A percentile compares a stretch with the other conserved stretches of the same genome.
These are phyloP conservation scores for Coprinopsis marcescibilis DNA, from an alignment of 768 basidiomycete genomes.

Conservation along the genomic window DNA sequence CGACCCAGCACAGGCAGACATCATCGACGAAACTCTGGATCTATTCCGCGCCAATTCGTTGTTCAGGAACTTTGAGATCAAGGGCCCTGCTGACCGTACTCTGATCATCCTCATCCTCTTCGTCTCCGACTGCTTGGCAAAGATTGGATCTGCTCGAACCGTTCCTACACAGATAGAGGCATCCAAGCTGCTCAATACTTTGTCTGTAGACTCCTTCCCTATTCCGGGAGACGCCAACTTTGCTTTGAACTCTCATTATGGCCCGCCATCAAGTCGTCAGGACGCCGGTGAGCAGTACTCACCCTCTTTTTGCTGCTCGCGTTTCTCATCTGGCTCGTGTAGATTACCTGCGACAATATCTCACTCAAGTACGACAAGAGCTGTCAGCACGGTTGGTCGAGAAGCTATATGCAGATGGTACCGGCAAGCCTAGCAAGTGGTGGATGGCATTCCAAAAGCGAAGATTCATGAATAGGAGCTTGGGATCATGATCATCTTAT, in stretches of 20 bases:
- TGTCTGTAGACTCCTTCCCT: slow-evolving; percentile 89
- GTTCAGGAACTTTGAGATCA: slow-evolving; percentile 99
- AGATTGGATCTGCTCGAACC: slow-evolving; percentile 69
- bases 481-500: slow-evolving; percentile 47
- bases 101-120: slow-evolving; percentile 97
- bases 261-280: slow-evolving; percentile 63
- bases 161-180: slow-evolving; percentile 79
- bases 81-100: slow-evolving; percentile 91
- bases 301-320: not conserved
- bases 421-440: slow-evolving; percentile 97
- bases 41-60: slow-evolving; percentile 98
- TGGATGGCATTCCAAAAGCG: slow-evolving; percentile 99
- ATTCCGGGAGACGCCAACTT: slow-evolving; percentile 97
- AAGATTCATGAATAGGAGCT: slow-evolving; percentile 89
- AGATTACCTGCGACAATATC: slow-evolving; percentile 90
- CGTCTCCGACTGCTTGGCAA: slow-evolving; percentile 94
- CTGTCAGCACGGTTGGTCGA: slow-evolving; percentile 82
- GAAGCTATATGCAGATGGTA: slow-evolving; percentile 86
- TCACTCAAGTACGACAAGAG: slow-evolving; percentile 91
- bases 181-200: slow-evolving; percentile 79
- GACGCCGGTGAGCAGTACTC: slow-evolving; percentile 68
- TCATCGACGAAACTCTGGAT: slow-evolving; percentile 93
- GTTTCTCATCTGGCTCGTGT: slow-evolving; percentile 12
- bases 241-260: slow-evolving; percentile 88
- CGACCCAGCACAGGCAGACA: slow-evolving; percentile 75